Base-by-base conservation (phyloP, 139 green algal genomes). In the Volvox reticuliferus region DNA sequence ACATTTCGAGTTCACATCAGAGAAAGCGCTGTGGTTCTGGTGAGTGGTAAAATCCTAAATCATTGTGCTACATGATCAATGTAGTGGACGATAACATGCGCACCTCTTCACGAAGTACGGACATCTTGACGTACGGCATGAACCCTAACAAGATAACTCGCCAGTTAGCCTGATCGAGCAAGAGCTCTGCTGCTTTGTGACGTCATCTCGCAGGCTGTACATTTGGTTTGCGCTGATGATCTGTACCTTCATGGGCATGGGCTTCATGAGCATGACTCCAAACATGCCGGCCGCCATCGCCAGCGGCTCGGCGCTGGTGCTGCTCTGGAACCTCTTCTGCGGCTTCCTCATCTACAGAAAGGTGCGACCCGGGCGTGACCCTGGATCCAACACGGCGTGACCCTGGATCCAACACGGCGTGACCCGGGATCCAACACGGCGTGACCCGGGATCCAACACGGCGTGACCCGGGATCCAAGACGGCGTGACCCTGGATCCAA, bases 321-420 rank as follows among this genome's bases (percentile, higher is more conserved):
- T 89, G 35, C 33, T 86, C n/a, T 91, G 91, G 91, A 91, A 89
- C 86, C n/a, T 93, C 18, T 85, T 79, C 77, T 93, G 91, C 35
- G 73, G 90, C 69, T 86, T 83, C n/a, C 30, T 88, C 28, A 61
- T 84, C 26, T 61, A 44, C 61, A 28, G 19, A 33, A 85, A 85
- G 79, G 79, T 85, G 79, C 9, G 44, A 2, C 24, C 24, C 20
- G 37, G 22, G 79, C 13, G 9, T 24, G n/a, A n/a, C n/a, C n/a
- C n/a, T n/a, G n/a, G n/a, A n/a, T n/a, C n/a, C n/a, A n/a, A n/a
- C n/a, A n/a, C n/a, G n/a, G n/a, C n/a, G n/a, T n/a, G n/a, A n/a
- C n/a, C n/a, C n/a, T n/a, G n/a, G n/a, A n/a, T n/a, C n/a, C n/a
- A n/a, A n/a, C n/a, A n/a, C n/a, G n/a, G n/a, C n/a, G n/a, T n/a